Conservation (phyloP, 768 basidiomycete genomes). For the Dioszegia aurantiaca region DNA sequence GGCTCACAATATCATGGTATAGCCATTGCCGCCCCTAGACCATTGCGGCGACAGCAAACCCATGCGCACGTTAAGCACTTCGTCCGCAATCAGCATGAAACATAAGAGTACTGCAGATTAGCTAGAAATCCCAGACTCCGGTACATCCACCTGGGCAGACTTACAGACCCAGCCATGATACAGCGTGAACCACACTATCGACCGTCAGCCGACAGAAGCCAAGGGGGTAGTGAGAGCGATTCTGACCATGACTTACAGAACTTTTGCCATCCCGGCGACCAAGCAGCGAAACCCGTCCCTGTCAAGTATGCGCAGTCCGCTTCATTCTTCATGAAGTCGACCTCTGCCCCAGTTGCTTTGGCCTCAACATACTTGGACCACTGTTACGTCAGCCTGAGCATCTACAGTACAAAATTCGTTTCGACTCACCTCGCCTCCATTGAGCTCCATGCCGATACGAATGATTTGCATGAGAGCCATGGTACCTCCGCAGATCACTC, state of each 20-base stretch:
- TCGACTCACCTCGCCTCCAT: slow-evolving; percentile 5
- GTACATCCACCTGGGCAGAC: slow-evolving; percentile 1
- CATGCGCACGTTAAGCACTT: slow-evolving; percentile 36
- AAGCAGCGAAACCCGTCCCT: slow-evolving; percentile 37
- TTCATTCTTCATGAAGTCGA: slow-evolving; percentile 10
- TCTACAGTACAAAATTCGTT: background rate
- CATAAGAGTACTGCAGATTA: slow-evolving; percentile 26
- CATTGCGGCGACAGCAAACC: slow-evolving; percentile 42
- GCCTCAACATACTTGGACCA: slow-evolving; percentile 15
- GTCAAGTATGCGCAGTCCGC: slow-evolving; percentile 30
- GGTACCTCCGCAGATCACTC: slow-evolving; percentile 25
- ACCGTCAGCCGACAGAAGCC: too few relatives aligned
- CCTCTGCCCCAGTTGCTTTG: slow-evolving; percentile 5
- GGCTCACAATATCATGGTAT: slow-evolving; percentile 42
- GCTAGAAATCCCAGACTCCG: background rate
- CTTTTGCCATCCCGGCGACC: slow-evolving; percentile 27
- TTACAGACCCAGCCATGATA: slow-evolving; percentile 32
- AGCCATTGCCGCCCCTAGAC: slow-evolving; percentile 34
- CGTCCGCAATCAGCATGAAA: slow-evolving; percentile 34
- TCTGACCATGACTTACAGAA: slow-evolving; percentile 26
- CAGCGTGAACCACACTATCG: slow-evolving; percentile 31
- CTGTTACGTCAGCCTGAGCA: slow-evolving; percentile 2
- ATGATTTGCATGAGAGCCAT: slow-evolving; percentile 27
- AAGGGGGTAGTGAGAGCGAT: too few relatives aligned
- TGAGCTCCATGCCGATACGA: slow-evolving; percentile 14